A percentile compares a stretch with the other conserved stretches of the same genome.
These are phyloP conservation scores for Coleophoma cylindrospora DNA, from an alignment of 2,329 filamentous ascomycete species.

Conservation along the genomic window DNA sequence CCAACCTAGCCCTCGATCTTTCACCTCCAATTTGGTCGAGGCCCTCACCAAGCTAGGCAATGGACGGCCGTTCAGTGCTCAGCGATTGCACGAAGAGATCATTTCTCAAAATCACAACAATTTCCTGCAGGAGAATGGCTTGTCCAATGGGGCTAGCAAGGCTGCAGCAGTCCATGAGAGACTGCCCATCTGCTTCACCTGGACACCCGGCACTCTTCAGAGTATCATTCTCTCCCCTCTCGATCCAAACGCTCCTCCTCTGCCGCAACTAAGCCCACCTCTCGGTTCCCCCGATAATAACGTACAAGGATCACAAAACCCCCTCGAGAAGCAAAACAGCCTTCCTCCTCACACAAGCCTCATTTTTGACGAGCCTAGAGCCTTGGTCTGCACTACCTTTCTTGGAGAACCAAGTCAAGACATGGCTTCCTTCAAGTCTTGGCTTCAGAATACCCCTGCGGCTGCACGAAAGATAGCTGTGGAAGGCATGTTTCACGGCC, in stretches of 20 bases:
- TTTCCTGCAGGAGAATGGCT: slow-evolving; percentile 33
- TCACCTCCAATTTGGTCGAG: slow-evolving; percentile 52
- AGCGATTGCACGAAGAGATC: slow-evolving; percentile 52
- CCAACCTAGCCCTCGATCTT: slow-evolving; percentile 45
- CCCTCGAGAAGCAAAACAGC: slow-evolving; percentile 15
- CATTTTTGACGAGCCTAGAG: slow-evolving; percentile 56
- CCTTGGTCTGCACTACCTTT: slow-evolving; percentile 64
- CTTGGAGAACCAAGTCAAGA: slow-evolving; percentile 61
- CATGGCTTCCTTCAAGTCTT: slow-evolving; percentile 62
- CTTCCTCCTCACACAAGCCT: slow-evolving; percentile 30
- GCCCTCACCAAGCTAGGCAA: slow-evolving; percentile 47
- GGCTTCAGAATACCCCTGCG: slow-evolving; percentile 55
- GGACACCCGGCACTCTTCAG: slow-evolving; percentile 49
- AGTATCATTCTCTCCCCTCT: slow-evolving; percentile 44
- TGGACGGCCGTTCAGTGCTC: slow-evolving; percentile 49
- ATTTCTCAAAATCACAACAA: slow-evolving; percentile 31
- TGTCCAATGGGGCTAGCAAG: slow-evolving; percentile 40
- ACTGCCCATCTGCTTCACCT: slow-evolving; percentile 47
- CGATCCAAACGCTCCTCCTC: slow-evolving; percentile 26
- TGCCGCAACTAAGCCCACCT: slow-evolving; percentile 21
- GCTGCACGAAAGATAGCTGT: slow-evolving; percentile 55
- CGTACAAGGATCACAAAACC: slow-evolving; percentile 10
- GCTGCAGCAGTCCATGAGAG: slow-evolving; percentile 24
- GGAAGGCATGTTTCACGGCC: slow-evolving; percentile 64
- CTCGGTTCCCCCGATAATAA: slow-evolving; percentile 21